Evolutionary conservation across 2,329 filamentous ascomycete species (phyloP).

Genomic region (Aureobasidium mangrovei): DNA sequence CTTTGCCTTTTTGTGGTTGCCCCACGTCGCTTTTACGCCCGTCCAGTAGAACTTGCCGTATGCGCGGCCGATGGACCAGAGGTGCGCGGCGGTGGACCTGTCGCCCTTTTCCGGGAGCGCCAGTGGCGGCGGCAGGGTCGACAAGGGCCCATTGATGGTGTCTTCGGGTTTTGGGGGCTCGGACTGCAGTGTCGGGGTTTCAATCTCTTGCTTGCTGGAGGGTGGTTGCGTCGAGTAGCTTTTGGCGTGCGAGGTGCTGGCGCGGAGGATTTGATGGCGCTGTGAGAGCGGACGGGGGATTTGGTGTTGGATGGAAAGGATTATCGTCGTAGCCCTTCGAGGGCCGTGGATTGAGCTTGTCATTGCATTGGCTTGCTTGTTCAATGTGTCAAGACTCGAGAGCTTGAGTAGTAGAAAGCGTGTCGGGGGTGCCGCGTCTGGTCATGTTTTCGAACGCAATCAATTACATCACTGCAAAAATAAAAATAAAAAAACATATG

Average conservation of each 20-base stretch:
- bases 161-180: constrained; percentile 15
- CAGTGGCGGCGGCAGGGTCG: constrained; percentile 65
- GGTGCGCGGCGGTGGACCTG: constrained; percentile 43
- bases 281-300: neutral
- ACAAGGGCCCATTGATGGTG: constrained; percentile 59
- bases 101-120: constrained; percentile 49
- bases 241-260: neutral
- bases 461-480: constrained; percentile 6
- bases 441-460: neutral
- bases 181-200: neutral
- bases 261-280: neutral
- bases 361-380: constrained; percentile 11
- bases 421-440: neutral
- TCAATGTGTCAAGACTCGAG: neutral
- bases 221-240: neutral
- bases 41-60: constrained; percentile 83
- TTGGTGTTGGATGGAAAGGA: neutral
- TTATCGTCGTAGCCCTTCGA: neutral
- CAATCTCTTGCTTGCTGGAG: constrained; percentile 4
- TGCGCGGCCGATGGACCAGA: constrained; percentile 58
- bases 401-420: neutral
- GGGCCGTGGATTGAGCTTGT: neutral
- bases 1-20: constrained; percentile 47
- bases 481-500: neutral
- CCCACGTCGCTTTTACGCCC: constrained; percentile 65